Evolutionary conservation across 129 eudicot genomes (phyloP).

Genomic region (Oenanthe sinensis): DNA sequence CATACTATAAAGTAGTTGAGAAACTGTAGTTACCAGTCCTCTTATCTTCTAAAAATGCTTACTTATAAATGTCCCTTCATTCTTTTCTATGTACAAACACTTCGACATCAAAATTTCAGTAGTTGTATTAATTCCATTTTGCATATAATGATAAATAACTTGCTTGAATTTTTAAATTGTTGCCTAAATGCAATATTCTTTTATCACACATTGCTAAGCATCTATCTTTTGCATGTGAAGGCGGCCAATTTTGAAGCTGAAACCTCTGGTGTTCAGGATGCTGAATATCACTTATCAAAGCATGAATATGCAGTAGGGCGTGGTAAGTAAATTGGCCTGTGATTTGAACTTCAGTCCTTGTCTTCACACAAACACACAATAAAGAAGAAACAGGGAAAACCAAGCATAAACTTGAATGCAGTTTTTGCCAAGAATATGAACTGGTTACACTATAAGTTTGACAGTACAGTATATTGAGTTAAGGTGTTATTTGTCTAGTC

Average conservation of each 20-base stretch:
- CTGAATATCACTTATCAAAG: constrained; percentile 44
- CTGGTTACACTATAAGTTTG: background rate
- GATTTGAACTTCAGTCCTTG: background rate
- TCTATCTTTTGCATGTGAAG: constrained; percentile 33
- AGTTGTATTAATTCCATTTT: background rate
- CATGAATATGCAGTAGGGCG: constrained; percentile 33
- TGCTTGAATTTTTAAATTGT: background rate
- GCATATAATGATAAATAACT: background rate
- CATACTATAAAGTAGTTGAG: too few relatives aligned
- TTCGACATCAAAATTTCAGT: too few relatives aligned
- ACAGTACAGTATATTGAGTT: background rate
- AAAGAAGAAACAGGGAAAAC: background rate
- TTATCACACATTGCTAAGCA: background rate
- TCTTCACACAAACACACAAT: background rate
- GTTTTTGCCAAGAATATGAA: background rate
- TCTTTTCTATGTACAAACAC: too few relatives aligned
- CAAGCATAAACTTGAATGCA: background rate
- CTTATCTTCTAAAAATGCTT: too few relatives aligned
- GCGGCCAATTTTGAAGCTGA: constrained; percentile 65
- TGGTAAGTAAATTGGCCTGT: constrained; percentile 55
- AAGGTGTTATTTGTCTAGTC: background rate
- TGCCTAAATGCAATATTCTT: background rate
- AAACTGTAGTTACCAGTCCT: too few relatives aligned
- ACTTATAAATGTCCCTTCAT: too few relatives aligned
- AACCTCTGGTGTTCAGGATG: constrained; percentile 45